Base-by-base conservation (phyloP, 1,284 basidiomycete genomes). In the Tilletia caries region DNA sequence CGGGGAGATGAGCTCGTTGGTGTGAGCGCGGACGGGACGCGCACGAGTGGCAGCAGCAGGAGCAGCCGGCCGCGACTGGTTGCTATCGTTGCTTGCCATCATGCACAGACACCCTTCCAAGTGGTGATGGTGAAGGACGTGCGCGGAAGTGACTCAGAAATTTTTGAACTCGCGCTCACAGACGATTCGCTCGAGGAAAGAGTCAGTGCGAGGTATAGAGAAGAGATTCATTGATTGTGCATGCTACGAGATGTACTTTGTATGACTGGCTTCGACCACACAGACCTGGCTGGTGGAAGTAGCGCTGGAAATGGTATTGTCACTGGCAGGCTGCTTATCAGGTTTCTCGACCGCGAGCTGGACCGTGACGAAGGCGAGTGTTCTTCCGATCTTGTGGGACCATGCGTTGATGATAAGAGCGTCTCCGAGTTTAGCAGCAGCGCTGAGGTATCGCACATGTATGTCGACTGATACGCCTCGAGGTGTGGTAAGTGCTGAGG, bases 381-480 rank as follows among this genome's bases (percentile, higher is more conserved):
- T 71, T 33, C 73, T 43, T 8, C 76, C 76, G 1, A 78, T 70
- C 69, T 76, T 78, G 66, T 70, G 71, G 41, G 70, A 69, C 48
- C 33, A 71, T 3, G 71, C 76, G 34, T 65, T 65, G 70, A 78
- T 76, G 62, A 75, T 62, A 32, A 78, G 68, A 41, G 68, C 43
- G 62, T 78, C 74, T n/a, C 72, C 76, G 20, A 70, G 44, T 41
- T 73, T 72, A 13, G 76, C 75, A 0, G 75, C 72, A 2, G 74
- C 73, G 5, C 29, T 33, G 23, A 73, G 70, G 64, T 78, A 78
- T 1, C 70, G 67, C 1, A 70, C 69, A 67, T 78, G 76, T 43
- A 78, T 78, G 69, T 78, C 75, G 58, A 78, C 73, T 20, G 69
- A 71, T 10, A 76, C 75, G 13, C 76, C 75, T 1, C 76, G 58